phyloP scores from a whole-genome alignment of 1,284 basidiomycete species.

The Xerocomus amazonicus region DNA sequence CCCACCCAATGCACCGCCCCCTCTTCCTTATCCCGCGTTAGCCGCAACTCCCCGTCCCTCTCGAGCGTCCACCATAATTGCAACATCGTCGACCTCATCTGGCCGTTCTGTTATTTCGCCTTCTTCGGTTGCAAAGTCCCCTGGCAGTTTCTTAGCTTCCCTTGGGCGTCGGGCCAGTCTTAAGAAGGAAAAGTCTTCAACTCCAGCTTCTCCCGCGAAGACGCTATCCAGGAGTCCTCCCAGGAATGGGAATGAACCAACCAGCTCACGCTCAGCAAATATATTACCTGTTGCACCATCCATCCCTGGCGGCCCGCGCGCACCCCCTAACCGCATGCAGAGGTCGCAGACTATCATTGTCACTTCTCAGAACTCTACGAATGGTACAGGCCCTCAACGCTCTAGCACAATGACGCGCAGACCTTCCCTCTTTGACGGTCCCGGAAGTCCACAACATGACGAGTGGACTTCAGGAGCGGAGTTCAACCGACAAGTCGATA shows the following conservation, averaged over 20 bases:
- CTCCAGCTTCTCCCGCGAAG: conserved; percentile 35
- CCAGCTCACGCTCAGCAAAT: conserved; percentile 35
- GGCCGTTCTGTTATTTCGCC: conserved; percentile 28
- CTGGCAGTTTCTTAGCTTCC: conserved; percentile 68
- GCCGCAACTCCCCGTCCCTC: conserved; percentile 34
- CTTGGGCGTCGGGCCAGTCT: conserved; percentile 69
- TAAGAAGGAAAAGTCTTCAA: conserved; percentile 35
- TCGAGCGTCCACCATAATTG: conserved; percentile 29
- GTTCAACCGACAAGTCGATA: conserved; percentile 65
- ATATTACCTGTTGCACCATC: conserved; percentile 43
- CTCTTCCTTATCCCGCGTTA: conserved; percentile 74
- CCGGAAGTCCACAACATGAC: conserved; percentile 9
- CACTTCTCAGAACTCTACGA: conserved; percentile 37
- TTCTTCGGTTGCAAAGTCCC: conserved; percentile 37
- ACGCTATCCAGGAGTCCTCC: conserved; percentile 44
- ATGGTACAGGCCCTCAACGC: conserved; percentile 34
- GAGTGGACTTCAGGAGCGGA: conserved; percentile 32
- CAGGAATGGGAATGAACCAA: conserved; percentile 30
- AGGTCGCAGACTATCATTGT: conserved; percentile 66
- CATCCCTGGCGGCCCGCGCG: conserved; percentile 73
- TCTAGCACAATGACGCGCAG: conserved; percentile 44
- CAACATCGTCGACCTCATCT: conserved; percentile 36
- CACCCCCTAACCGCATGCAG: conserved; percentile 57
- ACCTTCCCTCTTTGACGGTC: conserved; percentile 47
- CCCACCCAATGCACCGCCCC: conserved; percentile 52